Evolutionary conservation across 495 filamentous ascomycete species (phyloP), one percentile per base, ranked within the genome.

Genomic region (Aspergillus homomorphus): DNA sequence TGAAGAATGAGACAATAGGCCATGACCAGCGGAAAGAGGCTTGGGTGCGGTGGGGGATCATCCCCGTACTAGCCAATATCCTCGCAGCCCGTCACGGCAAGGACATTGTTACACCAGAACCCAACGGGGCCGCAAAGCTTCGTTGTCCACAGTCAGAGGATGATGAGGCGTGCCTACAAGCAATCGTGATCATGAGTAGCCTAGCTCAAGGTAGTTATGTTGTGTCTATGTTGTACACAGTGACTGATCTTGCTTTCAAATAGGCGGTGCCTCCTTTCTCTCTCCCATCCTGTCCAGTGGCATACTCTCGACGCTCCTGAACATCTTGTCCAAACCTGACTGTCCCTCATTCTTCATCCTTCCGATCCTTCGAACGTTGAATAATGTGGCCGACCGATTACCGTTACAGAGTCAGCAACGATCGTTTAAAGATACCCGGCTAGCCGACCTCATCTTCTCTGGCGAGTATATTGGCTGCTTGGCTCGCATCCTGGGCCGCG

Each of bases 1-100:
- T 98, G 15, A 98, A 96, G 78, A 92, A 96, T 71, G 88, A 95
- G 56, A 77, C 94, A 44, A 84, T 96, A 62, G 94, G 94, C 30
- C 91, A 97, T 73, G 84, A 89, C 23, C 87, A 94, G 67, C 84
- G 86, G 66, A 98, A 98, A 70, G 87, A 91, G 66, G 62, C 82
- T 42, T 91, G 85, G 80, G 74, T 98, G 20, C 73, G 74, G 49
- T 71, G 77, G 48, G 92, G 91, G 15, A 76, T 96, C 23, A 73
- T 96, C 43, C 82, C 82, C 23, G 76, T 83, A 42, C 74, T 97
- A 33, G 82, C 86, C 52, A 76, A 80, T 45, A 80, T 90, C 26
- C 72, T 96, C 30, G 60, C 57, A 15, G 64, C 69, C 45, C 66
- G 67, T 51, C 69, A 65, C 30, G 73, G 71, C 54, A 79, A 74